Conservation (phyloP, 768 basidiomycete species). For the Lyophyllum semitale region DNA sequence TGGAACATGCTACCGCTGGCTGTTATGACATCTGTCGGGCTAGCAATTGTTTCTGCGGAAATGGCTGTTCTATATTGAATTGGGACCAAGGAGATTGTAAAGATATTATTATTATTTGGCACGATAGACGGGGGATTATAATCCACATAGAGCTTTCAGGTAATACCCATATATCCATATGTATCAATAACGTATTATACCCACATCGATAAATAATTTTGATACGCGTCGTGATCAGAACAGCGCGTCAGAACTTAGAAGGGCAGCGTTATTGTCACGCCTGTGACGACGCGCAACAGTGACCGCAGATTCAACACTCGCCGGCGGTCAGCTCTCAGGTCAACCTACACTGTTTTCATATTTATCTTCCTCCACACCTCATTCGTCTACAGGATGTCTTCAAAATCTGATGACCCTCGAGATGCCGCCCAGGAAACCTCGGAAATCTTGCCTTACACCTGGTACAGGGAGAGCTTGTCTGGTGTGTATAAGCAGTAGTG, state of each 20-base stretch:
- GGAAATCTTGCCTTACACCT: slow-evolving; percentile 62
- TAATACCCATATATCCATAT: background rate
- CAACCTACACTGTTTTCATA: background rate
- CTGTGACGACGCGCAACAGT: background rate
- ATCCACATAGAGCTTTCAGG: background rate
- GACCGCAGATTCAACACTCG: too few relatives aligned
- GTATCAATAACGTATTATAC: background rate
- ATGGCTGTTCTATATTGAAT: slow-evolving; percentile 59
- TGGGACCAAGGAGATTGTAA: background rate
- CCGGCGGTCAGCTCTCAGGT: too few relatives aligned
- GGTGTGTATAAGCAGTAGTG: slow-evolving; percentile 7
- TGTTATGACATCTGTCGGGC: slow-evolving; percentile 65
- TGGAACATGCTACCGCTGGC: slow-evolving; percentile 73
- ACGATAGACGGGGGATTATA: background rate
- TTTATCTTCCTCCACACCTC: background rate
- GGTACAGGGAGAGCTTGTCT: slow-evolving; percentile 50
- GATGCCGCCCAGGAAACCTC: slow-evolving; percentile 62
- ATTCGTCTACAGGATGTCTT: slow-evolving; percentile 24
- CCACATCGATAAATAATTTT: background rate
- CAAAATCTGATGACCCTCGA: slow-evolving; percentile 61
- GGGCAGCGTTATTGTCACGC: background rate
- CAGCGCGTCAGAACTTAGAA: too few relatives aligned
- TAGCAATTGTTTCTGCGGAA: slow-evolving; percentile 75
- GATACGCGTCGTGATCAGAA: too few relatives aligned
- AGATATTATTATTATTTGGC: background rate